Percentiles rank a stretch among this genome's conserved stretches.
phyloP scores from a whole-genome alignment of 2,329 filamentous ascomycete species.

The Colletotrichum neosansevieriae region DNA sequence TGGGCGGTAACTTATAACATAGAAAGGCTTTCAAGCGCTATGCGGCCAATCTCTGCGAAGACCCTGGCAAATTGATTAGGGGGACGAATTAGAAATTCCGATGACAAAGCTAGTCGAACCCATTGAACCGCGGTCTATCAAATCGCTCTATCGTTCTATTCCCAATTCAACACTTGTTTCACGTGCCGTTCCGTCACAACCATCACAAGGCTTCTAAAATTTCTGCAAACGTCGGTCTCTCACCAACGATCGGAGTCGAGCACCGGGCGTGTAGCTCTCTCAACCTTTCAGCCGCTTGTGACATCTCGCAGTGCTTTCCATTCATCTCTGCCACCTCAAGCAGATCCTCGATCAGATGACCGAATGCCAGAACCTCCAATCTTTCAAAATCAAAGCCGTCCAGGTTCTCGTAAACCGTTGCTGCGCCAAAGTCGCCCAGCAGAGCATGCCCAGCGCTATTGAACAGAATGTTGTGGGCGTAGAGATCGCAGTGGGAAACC shows the following conservation, averaged over 20 bases:
- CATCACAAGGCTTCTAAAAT: neutral
- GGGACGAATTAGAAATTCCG: too few relatives aligned
- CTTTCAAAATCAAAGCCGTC: constrained; percentile 50
- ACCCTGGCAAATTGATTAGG: too few relatives aligned
- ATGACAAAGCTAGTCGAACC: too few relatives aligned
- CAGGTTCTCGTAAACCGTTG: constrained; percentile 55
- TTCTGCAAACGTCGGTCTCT: constrained; percentile 50
- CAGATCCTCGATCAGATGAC: constrained; percentile 59
- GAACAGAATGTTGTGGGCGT: constrained; percentile 61
- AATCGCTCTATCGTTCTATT: too few relatives aligned
- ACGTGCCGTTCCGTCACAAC: neutral
- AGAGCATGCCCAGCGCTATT: constrained; percentile 56
- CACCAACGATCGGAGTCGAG: constrained; percentile 42
- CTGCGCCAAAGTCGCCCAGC: constrained; percentile 61
- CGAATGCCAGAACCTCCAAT: constrained; percentile 62
- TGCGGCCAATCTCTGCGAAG: too few relatives aligned
- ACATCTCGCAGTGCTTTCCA: neutral
- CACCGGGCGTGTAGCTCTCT: constrained; percentile 47
- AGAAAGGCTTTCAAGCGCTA: too few relatives aligned
- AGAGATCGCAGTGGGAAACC: constrained; percentile 61
- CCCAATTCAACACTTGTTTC: too few relatives aligned
- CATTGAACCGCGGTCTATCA: too few relatives aligned
- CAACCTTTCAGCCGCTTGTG: constrained; percentile 42
- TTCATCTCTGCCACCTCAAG: constrained; percentile 45
- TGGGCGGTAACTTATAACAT: too few relatives aligned